phyloP scores from a whole-genome alignment of 768 basidiomycete genomes.

The Sporobolomyces roseus region DNA sequence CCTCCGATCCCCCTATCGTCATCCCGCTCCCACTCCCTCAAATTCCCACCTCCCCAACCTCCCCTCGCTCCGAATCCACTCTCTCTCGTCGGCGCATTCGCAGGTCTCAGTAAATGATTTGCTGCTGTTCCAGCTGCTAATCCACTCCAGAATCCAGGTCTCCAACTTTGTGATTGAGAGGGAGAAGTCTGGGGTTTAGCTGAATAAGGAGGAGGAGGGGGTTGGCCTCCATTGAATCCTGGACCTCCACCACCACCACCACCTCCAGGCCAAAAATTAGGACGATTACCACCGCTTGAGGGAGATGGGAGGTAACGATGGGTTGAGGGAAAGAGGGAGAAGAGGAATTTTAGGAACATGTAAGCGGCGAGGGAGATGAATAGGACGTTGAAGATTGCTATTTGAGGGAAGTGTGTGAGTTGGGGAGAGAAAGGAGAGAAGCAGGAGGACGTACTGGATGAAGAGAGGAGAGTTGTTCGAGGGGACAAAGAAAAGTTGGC shows the following conservation, averaged over 20 bases:
- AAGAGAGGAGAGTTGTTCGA: not conserved
- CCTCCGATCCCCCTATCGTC: conserved; percentile 25
- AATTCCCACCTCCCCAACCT: conserved; percentile 41
- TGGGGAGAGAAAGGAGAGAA: not conserved
- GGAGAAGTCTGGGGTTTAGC: conserved; percentile 53
- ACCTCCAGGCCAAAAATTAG: not conserved
- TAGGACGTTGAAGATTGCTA: conserved; percentile 17
- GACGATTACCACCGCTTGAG: too few species aligned
- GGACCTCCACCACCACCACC: not conserved
- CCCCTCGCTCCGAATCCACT: conserved; percentile 51
- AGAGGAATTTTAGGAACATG: not conserved
- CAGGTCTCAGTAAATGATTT: conserved; percentile 49
- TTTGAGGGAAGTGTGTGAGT: not conserved
- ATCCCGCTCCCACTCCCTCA: conserved; percentile 39
- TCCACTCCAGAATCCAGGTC: conserved; percentile 82
- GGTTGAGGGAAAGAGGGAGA: not conserved
- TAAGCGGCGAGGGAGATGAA: conserved; percentile 11
- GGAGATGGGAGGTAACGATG: not conserved
- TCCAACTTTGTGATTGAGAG: conserved; percentile 51
- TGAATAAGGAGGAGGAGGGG: conserved; percentile 51
- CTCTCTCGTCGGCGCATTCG: conserved; percentile 48
- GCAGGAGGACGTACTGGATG: not conserved
- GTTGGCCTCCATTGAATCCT: conserved; percentile 8
- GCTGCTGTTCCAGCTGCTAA: conserved; percentile 60
- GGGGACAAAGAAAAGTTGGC: too few species aligned